A percentile compares a stretch with the other conserved stretches of the same genome.
Evolutionary conservation across 495 filamentous ascomycete species (phyloP).

Genomic region (Astrocystis sublimbata): DNA sequence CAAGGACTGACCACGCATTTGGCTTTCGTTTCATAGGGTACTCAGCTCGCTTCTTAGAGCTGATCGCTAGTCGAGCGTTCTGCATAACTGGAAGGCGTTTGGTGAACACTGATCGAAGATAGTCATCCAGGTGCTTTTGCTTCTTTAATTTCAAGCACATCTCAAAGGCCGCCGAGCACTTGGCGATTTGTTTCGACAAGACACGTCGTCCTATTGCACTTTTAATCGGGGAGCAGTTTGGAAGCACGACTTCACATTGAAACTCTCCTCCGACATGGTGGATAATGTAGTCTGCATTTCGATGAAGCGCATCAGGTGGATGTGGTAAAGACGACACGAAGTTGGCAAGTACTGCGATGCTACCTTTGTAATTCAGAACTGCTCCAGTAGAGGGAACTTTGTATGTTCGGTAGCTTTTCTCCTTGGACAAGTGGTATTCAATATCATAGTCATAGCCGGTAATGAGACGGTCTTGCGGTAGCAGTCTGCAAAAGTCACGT

Average conservation of each 20-base stretch:
- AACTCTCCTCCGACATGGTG: conserved; percentile 59
- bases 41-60: conserved; percentile 67
- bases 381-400: conserved; percentile 70
- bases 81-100: conserved; percentile 80
- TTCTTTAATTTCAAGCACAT: conserved; percentile 71
- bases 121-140: conserved; percentile 66
- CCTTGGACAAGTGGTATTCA: conserved; percentile 55
- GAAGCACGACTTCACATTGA: conserved; percentile 79
- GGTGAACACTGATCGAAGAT: conserved; percentile 71
- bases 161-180: conserved; percentile 87
- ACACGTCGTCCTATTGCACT: conserved; percentile 62
- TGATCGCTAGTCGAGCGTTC: conserved; percentile 85
- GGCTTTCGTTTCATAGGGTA: conserved; percentile 84
- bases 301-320: conserved; percentile 49
- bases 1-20: conserved; percentile 62
- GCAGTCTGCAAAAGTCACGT: conserved; percentile 68
- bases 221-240: conserved; percentile 70
- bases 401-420: conserved; percentile 59
- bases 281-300: conserved; percentile 65
- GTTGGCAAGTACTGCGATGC: conserved; percentile 61
- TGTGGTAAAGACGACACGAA: conserved; percentile 62
- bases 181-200: conserved; percentile 72
- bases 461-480: conserved; percentile 76
- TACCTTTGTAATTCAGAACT: conserved; percentile 75
- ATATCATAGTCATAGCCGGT: conserved; percentile 60